These are phyloP conservation scores for Blastobotrys capitulatus DNA, from an alignment of 1,139 yeast species.

Conservation along the genomic window DNA sequence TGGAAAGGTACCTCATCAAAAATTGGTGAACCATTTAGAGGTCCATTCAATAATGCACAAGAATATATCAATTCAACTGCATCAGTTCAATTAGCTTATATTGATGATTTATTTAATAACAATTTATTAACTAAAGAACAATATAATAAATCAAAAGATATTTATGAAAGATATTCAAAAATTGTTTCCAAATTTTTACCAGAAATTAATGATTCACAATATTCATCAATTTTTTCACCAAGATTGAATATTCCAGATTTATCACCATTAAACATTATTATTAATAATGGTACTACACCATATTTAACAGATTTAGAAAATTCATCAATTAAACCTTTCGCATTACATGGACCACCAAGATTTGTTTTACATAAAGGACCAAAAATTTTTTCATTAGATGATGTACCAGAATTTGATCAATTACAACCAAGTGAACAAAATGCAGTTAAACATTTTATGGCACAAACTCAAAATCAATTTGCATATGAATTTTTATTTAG, in stretches of 20 bases:
- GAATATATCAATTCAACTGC: constrained; percentile 62
- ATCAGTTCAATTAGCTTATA: constrained; percentile 58
- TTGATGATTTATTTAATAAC: constrained; percentile 49
- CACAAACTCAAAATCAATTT: constrained; percentile 85
- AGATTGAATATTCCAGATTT: constrained; percentile 75
- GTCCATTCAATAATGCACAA: constrained; percentile 66
- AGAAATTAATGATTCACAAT: constrained; percentile 23
- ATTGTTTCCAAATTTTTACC: constrained; percentile 47
- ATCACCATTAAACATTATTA: constrained; percentile 81
- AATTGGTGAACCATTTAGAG: constrained; percentile 38
- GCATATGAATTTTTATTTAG: constrained; percentile 78
- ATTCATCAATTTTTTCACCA: constrained; percentile 54
- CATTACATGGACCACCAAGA: constrained; percentile 70
- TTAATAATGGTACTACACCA: constrained; percentile 37
- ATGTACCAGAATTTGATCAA: constrained; percentile 62
- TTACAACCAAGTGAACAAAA: constrained; percentile 68
- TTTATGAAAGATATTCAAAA: constrained; percentile 54
- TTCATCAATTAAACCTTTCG: constrained; percentile 71
- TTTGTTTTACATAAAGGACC: constrained; percentile 86
- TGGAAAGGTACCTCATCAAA: constrained; percentile 52
- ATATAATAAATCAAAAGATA: constrained; percentile 25
- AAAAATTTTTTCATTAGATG: constrained; percentile 71
- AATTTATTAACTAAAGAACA: constrained; percentile 30
- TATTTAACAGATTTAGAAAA: constrained; percentile 78
- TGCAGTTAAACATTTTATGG: constrained; percentile 79